Base-by-base conservation (phyloP, 2,329 filamentous ascomycete species). In the Celoporthe dispersa region DNA sequence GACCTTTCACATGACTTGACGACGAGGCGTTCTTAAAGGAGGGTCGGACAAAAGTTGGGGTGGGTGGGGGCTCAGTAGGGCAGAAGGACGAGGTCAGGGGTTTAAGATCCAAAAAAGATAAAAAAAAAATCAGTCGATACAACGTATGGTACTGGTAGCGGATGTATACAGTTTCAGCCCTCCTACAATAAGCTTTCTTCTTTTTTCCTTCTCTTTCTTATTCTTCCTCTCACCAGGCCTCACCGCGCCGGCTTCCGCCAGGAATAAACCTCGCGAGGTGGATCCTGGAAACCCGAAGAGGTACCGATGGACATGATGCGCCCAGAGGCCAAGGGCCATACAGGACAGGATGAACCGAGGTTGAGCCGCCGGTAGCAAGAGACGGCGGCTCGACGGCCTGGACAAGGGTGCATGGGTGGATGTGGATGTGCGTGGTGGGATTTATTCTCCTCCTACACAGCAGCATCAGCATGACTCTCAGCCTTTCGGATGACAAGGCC, bases 301-400 rank as follows among this genome's bases (percentile, higher is more conserved):
- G 39, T 59, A 55, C 39, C 60, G n/a, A 48, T 63, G 31, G 14
- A 44, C 37, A 48, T 12, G 25, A 35, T 28, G 5, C 19, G 22
- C 22, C 44, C 22, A n/a, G 16, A n/a, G 44, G 44, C 44, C 44
- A 48, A 48, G 22, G 8, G 9, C 44, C 44, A n/a, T 41, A 39
- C 14, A 41, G 39, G 39, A 41, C 39, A 51, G 9, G 16, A 64
- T 53, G 28, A 39, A 35, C 69, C 69, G 69, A 71, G 39, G 69
- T 66, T 71, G 48, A 71, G 59, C 69, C 70, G 68, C 57, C 67
- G 70, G 70, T 35, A 64, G 48, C 55, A 64, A 64, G 64, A 48
- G 44, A 61, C 69, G 67, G 44, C 70, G 70, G 70, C 57, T 44
- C 70, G 68, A 67, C 67, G 70, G 64, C 39, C 66, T 70, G 64